Percentiles rank a stretch among this genome's conserved stretches.
These are phyloP conservation scores for Russula earlei DNA, from an alignment of 768 basidiomycete species.

Conservation along the genomic window DNA sequence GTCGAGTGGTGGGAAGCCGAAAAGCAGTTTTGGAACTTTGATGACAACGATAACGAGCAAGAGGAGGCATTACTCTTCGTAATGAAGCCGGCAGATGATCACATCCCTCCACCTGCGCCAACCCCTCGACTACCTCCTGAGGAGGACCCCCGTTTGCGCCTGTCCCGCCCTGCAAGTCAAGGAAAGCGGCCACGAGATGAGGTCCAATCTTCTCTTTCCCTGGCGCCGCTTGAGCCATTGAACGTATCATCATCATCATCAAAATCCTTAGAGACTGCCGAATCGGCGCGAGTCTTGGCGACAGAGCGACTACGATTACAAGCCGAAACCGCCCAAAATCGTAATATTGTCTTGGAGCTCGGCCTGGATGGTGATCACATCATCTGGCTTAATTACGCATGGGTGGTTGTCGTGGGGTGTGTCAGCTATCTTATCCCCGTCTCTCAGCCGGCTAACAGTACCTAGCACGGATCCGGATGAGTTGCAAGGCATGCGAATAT, in stretches of 20 bases:
- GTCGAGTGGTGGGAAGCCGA: slow-evolving; percentile 99
- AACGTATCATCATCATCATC: slow-evolving; percentile 24
- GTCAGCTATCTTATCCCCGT: slow-evolving; percentile 24
- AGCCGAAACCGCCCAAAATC: slow-evolving; percentile 91
- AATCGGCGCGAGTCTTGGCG: slow-evolving; percentile 76
- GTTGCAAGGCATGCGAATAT: slow-evolving; percentile 70
- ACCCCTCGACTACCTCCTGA: slow-evolving; percentile 40
- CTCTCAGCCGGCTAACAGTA: slow-evolving; percentile 11
- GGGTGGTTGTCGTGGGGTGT: slow-evolving; percentile 85
- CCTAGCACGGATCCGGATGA: slow-evolving; percentile 74
- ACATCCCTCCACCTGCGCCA: slow-evolving; percentile 29
- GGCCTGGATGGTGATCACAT: slow-evolving; percentile 90
- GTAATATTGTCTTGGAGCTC: slow-evolving; percentile 93
- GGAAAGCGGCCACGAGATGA: slow-evolving; percentile 48
- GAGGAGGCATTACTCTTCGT: slow-evolving; percentile 91
- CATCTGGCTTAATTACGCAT: slow-evolving; percentile 94
- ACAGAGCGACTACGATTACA: slow-evolving; percentile 82
- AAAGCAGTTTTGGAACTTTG: slow-evolving; percentile 99
- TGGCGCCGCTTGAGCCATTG: slow-evolving; percentile 21
- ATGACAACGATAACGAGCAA: slow-evolving; percentile 82
- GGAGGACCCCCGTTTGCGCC: slow-evolving; percentile 42
- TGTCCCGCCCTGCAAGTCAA: slow-evolving; percentile 41
- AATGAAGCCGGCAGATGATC: slow-evolving; percentile 76
- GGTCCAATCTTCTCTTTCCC: slow-evolving; percentile 19
- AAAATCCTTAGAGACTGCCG: slow-evolving; percentile 48